Evolutionary conservation across 2,329 filamentous ascomycete species (phyloP), one percentile per base, ranked within the genome.

Genomic region (Colletotrichum theobromicola): DNA sequence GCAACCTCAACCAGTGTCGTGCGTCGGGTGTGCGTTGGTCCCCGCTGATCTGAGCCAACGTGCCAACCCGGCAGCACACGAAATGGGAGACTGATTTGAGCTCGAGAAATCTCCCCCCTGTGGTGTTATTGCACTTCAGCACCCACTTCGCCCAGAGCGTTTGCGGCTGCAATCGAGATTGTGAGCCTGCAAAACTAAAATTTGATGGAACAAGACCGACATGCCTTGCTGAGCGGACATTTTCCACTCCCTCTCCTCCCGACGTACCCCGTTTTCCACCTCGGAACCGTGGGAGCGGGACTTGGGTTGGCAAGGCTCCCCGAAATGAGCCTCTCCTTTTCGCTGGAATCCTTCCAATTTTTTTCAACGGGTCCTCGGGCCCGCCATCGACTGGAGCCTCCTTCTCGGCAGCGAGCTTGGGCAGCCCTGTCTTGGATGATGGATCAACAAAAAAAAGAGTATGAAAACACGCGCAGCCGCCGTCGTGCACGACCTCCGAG

Each of bases 401-500:
- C 3, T 50, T 12, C 16, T 46, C 35, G 42, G 18, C 61, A 21
- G 35, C 35, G 15, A 28, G 64, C 34, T 24, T 30, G 61, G 35
- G 30, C 66, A 50, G 46, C 71, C 61, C 67, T 62, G 72, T 71
- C 57, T 63, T 63, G 26, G 55, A 28, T 67, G n/a, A 35, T 63
- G 26, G 62, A 28, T 67, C 32, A 50, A 67, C 62, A 50, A 55
- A 62, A 55, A 62, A 26, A 24, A 50, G 53, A 42, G 55, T 37
- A 21, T 21, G 67, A 60, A 65, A 57, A 67, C 72, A 74, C n/a
- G 62, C 32, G 55, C 61, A 66, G 32, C 67, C 57, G 72, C 62
- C 42, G 55, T 21, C 53, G 68, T 34, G 68, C 68, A 72, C 55
- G 18, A 72, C 69, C 72, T 67, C 72, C 72, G 72, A 75, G 68